phyloP scores from a whole-genome alignment of 768 basidiomycete species.

The Zangia roseola region DNA sequence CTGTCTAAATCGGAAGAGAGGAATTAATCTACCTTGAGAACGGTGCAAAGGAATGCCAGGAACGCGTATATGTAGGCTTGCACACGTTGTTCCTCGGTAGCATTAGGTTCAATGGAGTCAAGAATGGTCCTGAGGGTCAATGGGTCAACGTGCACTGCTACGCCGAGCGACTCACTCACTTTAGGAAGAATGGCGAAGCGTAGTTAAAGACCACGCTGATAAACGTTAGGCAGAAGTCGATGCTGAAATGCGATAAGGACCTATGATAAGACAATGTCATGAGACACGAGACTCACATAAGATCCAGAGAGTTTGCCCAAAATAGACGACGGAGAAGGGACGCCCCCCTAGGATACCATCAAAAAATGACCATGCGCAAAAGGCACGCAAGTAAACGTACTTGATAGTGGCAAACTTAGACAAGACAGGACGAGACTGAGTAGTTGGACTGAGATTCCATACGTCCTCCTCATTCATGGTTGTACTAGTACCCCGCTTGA shows the following conservation, averaged over 20 bases:
- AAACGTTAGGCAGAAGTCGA: conserved; percentile 69
- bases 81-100: conserved; percentile 50
- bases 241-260: conserved; percentile 24
- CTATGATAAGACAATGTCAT: neutral
- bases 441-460: conserved; percentile 66
- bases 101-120: conserved; percentile 46
- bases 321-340: conserved; percentile 44
- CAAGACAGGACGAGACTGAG: conserved; percentile 67
- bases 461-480: conserved; percentile 73
- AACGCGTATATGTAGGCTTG: conserved; percentile 78
- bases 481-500: conserved; percentile 45
- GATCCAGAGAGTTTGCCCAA: conserved; percentile 46
- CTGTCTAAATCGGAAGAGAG: neutral
- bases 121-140: conserved; percentile 49
- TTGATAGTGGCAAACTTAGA: conserved; percentile 38
- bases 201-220: conserved; percentile 76
- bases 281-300: conserved; percentile 29
- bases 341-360: conserved; percentile 13
- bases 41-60: conserved; percentile 63
- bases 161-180: conserved; percentile 37
- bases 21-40: conserved; percentile 22
- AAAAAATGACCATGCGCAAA: neutral
- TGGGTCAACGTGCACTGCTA: neutral
- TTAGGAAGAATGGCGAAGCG: conserved; percentile 81
- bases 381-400: neutral